Conservation (phyloP, 257 asterid genomes). For the Penstemon eatonii region DNA sequence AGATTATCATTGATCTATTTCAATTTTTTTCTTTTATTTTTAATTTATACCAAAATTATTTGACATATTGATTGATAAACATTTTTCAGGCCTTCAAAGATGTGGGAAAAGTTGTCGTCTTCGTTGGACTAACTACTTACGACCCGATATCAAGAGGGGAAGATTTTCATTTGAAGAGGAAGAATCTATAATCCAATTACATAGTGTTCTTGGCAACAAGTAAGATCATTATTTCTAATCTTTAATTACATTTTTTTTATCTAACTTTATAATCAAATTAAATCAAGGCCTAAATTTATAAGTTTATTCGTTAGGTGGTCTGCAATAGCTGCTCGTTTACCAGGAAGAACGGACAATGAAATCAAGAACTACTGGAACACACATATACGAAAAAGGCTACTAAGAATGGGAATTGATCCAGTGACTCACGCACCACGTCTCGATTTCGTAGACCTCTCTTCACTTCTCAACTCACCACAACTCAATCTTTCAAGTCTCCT, state of each 20-base stretch:
- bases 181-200: conserved; percentile 32
- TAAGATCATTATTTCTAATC: neutral
- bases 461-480: conserved; percentile 18
- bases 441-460: conserved; percentile 23
- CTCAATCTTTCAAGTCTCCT: conserved; percentile 19
- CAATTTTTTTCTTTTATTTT: too few species aligned
- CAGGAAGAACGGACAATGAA: conserved; percentile 32
- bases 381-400: conserved; percentile 25
- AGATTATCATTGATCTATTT: too few species aligned
- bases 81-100: conserved; percentile 25
- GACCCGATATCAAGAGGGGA: conserved; percentile 31
- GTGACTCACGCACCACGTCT: conserved; percentile 26
- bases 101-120: conserved; percentile 31
- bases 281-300: too few species aligned
- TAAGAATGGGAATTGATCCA: conserved; percentile 26
- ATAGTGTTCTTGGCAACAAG: conserved; percentile 38
- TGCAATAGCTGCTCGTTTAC: conserved; percentile 32
- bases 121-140: conserved; percentile 25
- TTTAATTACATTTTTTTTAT: too few species aligned
- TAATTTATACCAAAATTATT: too few species aligned
- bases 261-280: too few species aligned
- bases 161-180: conserved; percentile 36
- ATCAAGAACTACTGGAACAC: conserved; percentile 18
- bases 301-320: conserved; percentile 24
- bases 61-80: neutral